Conservation (phyloP, 73 alveolate species). For the Paramecium caudatum region DNA sequence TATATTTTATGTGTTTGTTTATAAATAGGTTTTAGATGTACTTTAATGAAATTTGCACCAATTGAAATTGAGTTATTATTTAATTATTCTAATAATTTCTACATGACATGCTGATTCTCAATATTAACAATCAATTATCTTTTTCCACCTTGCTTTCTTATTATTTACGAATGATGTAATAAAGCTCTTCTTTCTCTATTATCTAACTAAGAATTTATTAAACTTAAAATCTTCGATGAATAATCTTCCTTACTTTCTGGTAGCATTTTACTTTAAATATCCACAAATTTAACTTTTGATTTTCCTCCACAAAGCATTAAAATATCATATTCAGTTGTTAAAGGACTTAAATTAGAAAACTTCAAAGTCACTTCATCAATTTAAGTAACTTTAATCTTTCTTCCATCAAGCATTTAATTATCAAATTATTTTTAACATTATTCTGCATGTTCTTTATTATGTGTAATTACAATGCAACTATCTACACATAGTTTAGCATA, state of each 20-base stretch:
- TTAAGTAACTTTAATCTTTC: neutral
- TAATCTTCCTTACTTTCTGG: neutral
- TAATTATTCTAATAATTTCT: slow-evolving; percentile 35
- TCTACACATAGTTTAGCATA: slow-evolving; percentile 14
- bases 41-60: neutral
- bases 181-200: neutral
- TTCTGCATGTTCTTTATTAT: neutral
- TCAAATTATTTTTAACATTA: neutral
- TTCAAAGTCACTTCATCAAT: slow-evolving; percentile 13
- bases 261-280: neutral
- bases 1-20: neutral
- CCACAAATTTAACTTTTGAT: neutral
- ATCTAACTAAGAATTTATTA: neutral
- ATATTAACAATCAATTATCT: neutral
- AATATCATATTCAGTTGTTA: slow-evolving; percentile 44
- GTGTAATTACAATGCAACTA: neutral
- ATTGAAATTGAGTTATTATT: neutral
- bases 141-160: slow-evolving; percentile 12
- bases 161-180: slow-evolving; percentile 1
- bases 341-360: neutral
- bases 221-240: neutral
- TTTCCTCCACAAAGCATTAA: slow-evolving; percentile 46
- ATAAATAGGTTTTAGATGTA: neutral
- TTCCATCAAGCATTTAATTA: slow-evolving; percentile 56
- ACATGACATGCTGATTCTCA: neutral